These are phyloP conservation scores for Pholiota adiposa DNA, from an alignment of 1,284 basidiomycete species.

Conservation along the genomic window DNA sequence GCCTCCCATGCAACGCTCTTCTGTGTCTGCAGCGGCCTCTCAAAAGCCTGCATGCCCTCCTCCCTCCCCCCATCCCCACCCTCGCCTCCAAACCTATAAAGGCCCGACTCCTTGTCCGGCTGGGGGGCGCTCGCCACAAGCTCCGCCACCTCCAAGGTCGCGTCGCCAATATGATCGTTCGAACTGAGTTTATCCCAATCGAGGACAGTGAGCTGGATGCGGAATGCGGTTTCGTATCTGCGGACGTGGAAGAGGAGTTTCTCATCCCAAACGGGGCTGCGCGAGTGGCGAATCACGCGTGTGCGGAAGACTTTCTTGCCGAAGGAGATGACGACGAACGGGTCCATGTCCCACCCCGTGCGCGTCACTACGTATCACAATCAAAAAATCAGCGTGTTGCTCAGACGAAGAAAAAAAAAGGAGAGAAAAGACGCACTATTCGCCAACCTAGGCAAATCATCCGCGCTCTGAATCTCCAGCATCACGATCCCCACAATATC, in stretches of 20 bases:
- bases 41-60: slow-evolving; percentile 74
- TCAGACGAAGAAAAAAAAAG: too few species aligned
- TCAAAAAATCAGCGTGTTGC: background rate
- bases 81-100: slow-evolving; percentile 67
- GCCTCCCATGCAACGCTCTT: slow-evolving; percentile 68
- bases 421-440: slow-evolving; percentile 69
- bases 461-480: slow-evolving; percentile 73
- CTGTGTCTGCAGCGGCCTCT: slow-evolving; percentile 53
- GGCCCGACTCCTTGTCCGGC: slow-evolving; percentile 71
- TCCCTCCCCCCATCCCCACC: slow-evolving; percentile 66
- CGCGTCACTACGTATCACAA: slow-evolving; percentile 68
- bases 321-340: slow-evolving; percentile 94
- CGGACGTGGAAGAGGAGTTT: slow-evolving; percentile 96
- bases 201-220: slow-evolving; percentile 81
- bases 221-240: slow-evolving; percentile 80
- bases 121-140: slow-evolving; percentile 77
- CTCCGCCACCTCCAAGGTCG: slow-evolving; percentile 69
- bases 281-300: slow-evolving; percentile 84
- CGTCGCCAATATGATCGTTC: slow-evolving; percentile 88
- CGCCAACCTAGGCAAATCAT: slow-evolving; percentile 84
- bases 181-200: slow-evolving; percentile 95
- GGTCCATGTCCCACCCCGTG: slow-evolving; percentile 95
- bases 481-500: slow-evolving; percentile 96
- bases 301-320: slow-evolving; percentile 97
- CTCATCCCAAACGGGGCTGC: slow-evolving; percentile 95